phyloP scores from a whole-genome alignment of 495 filamentous ascomycete genomes.

The Thozetella sp. region DNA sequence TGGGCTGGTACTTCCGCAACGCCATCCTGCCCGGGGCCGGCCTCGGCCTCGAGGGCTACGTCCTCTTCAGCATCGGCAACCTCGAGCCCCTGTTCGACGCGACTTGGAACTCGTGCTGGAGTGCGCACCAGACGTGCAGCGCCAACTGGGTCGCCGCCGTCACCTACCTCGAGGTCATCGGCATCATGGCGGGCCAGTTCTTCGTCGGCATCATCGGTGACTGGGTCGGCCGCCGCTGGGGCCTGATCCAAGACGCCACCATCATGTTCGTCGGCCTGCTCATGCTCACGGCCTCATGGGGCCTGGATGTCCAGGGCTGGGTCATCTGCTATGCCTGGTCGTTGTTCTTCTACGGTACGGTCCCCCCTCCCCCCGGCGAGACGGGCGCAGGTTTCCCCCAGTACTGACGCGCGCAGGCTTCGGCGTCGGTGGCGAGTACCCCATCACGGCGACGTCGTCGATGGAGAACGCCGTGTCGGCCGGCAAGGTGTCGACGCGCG shows the following conservation, averaged over 20 bases:
- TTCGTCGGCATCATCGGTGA: conserved; percentile 66
- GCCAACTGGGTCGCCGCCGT: conserved; percentile 75
- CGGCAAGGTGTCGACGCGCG: conserved; percentile 82
- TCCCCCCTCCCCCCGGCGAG: not conserved
- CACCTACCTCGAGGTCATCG: conserved; percentile 82
- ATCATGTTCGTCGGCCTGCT: conserved; percentile 90
- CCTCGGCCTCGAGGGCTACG: conserved; percentile 87
- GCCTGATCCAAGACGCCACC: conserved; percentile 87
- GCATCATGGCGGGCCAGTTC: conserved; percentile 88
- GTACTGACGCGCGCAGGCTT: conserved; percentile 56
- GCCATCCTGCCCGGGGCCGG: conserved; percentile 89
- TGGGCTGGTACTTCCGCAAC: conserved; percentile 83
- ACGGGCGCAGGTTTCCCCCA: no score
- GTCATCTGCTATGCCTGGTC: conserved; percentile 91
- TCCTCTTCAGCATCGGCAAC: conserved; percentile 93
- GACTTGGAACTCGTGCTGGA: conserved; percentile 77
- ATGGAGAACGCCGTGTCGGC: conserved; percentile 90
- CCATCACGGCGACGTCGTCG: conserved; percentile 91
- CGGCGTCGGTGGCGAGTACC: conserved; percentile 92
- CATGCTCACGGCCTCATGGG: conserved; percentile 88
- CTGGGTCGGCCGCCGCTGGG: conserved; percentile 84
- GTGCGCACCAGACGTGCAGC: conserved; percentile 57
- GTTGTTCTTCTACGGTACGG: conserved; percentile 82
- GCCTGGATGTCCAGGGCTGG: conserved; percentile 81
- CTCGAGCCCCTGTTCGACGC: conserved; percentile 73